phyloP scores from a whole-genome alignment of 768 basidiomycete genomes.

The Amanita brunnescens region DNA sequence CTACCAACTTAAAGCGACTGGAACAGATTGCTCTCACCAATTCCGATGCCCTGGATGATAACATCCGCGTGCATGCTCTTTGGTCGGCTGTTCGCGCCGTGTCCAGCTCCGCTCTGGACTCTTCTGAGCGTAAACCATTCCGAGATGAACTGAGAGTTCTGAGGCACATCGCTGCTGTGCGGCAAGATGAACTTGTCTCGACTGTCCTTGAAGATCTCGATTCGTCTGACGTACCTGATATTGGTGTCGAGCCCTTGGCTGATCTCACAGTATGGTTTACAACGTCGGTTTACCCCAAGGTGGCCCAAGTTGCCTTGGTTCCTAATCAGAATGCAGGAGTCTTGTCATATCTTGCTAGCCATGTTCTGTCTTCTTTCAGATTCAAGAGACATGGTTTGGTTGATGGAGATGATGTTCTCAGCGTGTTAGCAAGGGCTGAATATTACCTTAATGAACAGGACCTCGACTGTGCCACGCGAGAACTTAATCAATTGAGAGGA shows the following conservation, averaged over 20 bases:
- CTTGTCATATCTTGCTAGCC: conserved; percentile 79
- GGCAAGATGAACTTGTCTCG: conserved; percentile 60
- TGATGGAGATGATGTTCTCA: conserved; percentile 76
- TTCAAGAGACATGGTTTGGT: conserved; percentile 79
- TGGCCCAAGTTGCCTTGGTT: conserved; percentile 85
- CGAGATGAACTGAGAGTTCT: conserved; percentile 82
- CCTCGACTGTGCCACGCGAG: conserved; percentile 79
- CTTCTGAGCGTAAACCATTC: conserved; percentile 72
- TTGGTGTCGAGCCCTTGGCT: conserved; percentile 81
- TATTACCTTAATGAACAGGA: conserved; percentile 89
- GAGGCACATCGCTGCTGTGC: conserved; percentile 60
- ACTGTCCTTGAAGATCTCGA: conserved; percentile 66
- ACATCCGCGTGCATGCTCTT: conserved; percentile 82
- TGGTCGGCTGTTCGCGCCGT: conserved; percentile 90
- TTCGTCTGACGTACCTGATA: conserved; percentile 62
- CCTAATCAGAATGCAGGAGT: conserved; percentile 88
- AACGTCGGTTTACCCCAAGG: conserved; percentile 71
- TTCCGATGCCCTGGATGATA: conserved; percentile 84
- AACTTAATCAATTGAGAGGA: conserved; percentile 85
- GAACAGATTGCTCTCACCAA: conserved; percentile 91
- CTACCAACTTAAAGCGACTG: conserved; percentile 81
- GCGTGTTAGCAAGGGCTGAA: conserved; percentile 83
- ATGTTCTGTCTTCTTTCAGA: conserved; percentile 60
- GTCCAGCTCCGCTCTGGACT: conserved; percentile 50
- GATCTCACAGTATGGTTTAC: conserved; percentile 91